Conservation (phyloP, 768 basidiomycete species). For the Phaeotremella skinneri region DNA sequence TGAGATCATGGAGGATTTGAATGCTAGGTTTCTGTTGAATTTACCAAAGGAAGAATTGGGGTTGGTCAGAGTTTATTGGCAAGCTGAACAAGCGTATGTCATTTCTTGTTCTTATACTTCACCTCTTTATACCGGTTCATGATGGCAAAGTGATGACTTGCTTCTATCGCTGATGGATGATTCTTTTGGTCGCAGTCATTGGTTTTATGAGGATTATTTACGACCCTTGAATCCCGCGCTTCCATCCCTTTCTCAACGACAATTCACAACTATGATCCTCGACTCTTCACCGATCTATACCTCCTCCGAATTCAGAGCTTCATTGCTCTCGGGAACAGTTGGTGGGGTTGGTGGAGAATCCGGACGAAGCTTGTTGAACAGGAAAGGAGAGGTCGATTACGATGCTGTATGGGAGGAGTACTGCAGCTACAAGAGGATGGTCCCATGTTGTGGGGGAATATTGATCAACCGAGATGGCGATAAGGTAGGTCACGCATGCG, state of each 20-base stretch:
- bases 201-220: conserved; percentile 99
- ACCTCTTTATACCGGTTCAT: conserved; percentile 9
- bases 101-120: conserved; percentile 18
- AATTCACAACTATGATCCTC: conserved; percentile 89
- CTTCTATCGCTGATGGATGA: not conserved
- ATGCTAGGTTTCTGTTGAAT: conserved; percentile 82
- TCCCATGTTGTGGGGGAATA: conserved; percentile 96
- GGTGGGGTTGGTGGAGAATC: not conserved
- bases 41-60: conserved; percentile 88
- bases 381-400: conserved; percentile 28
- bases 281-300: conserved; percentile 53
- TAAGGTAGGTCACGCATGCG: conserved; percentile 62
- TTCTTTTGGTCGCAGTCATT: conserved; percentile 68
- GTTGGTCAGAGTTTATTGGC: conserved; percentile 92
- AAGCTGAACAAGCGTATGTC: conserved; percentile 96
- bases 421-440: conserved; percentile 93
- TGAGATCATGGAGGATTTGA: conserved; percentile 48
- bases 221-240: conserved; percentile 84
- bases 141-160: conserved; percentile 4
- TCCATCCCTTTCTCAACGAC: conserved; percentile 82
- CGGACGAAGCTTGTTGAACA: conserved; percentile 8
- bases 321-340: not conserved
- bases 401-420: conserved; percentile 57
- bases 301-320: conserved; percentile 58
- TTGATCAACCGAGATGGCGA: conserved; percentile 89